Base-by-base conservation (phyloP, 495 filamentous ascomycete species). In the Talaromyces wortmannii region DNA sequence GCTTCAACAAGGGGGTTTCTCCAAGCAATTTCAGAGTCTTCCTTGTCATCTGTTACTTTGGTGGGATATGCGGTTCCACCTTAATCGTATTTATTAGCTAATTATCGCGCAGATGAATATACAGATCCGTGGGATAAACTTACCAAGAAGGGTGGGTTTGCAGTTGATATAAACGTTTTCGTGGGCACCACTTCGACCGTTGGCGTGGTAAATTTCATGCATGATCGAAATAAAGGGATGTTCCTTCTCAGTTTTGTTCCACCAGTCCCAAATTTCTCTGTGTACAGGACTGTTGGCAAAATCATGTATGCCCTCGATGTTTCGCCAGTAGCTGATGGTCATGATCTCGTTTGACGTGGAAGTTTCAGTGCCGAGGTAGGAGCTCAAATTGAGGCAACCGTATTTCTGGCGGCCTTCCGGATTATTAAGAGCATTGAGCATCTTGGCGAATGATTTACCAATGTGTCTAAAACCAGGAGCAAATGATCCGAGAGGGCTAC, bases 251-350 rank as follows among this genome's bases (percentile, higher is more conserved):
- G 61, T 64, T 4, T 52, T 47, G 13, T 63, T 64, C 68, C 70
- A 81, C 73, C 72, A 81, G 12, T 71, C 63, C 78, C 78, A 77
- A 10, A 61, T 71, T 8, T 64, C 58, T n/a, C 64, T 64, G 59
- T 83, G 80, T 8, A 70, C 13, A 2, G 64, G 45, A 16, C 67
- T 69, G 50, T 79, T 73, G 33, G 81, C 80, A 58, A 80, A 83
- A 2, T 53, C 53, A 58, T 81, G 71, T 15, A 84, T 51, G 31
- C 67, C 71, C 15, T 80, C 77, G 10, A 74, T 50, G 44, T 61
- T 55, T 10, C 69, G 68, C 57, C 82, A 78, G 63, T 84, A 84
- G 52, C 69, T 68, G 1, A 78, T 47, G 0, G 50, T 49, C 52
- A 79, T 62, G 7, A 65, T 17, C 55, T 78, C 73, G 53, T 74